Evolutionary conservation across 441 rosid species (phyloP).

Genomic region (Croton laevigatus): DNA sequence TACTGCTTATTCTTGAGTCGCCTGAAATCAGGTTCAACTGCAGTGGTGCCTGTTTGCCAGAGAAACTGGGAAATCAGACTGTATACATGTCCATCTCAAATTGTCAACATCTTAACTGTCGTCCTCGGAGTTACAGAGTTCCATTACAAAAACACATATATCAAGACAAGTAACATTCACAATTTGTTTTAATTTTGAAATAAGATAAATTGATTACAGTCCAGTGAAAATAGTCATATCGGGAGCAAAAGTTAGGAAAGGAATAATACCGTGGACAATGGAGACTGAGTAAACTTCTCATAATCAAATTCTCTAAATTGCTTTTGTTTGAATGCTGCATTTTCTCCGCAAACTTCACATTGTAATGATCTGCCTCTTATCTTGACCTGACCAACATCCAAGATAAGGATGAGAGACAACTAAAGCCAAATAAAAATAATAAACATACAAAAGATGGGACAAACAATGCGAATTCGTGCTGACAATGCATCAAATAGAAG

Average conservation of each 20-base stretch:
- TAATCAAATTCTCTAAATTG: conserved; percentile 72
- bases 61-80: no score
- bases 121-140: background rate
- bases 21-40: conserved; percentile 53
- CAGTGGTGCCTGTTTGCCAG: conserved; percentile 46
- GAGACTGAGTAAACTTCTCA: conserved; percentile 83
- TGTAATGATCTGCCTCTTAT: conserved; percentile 68
- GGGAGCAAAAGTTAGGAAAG: conserved; percentile 7
- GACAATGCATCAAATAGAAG: conserved; percentile 87
- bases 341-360: conserved; percentile 79
- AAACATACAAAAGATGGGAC: conserved; percentile 15
- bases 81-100: background rate
- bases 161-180: background rate
- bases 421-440: background rate
- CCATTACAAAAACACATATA: no score
- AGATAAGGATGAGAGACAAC: background rate
- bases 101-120: background rate
- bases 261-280: conserved; percentile 45
- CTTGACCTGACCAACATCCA: conserved; percentile 56
- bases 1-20: conserved; percentile 72
- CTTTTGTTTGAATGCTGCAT: conserved; percentile 48
- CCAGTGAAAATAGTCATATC: background rate
- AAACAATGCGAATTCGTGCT: conserved; percentile 72
- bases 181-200: background rate
- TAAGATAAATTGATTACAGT: no score